Percentiles rank a stretch among this genome's conserved stretches.
phyloP scores from a whole-genome alignment of 2,329 filamentous ascomycete genomes.

The Immersiporthe knoxdaviesiana region DNA sequence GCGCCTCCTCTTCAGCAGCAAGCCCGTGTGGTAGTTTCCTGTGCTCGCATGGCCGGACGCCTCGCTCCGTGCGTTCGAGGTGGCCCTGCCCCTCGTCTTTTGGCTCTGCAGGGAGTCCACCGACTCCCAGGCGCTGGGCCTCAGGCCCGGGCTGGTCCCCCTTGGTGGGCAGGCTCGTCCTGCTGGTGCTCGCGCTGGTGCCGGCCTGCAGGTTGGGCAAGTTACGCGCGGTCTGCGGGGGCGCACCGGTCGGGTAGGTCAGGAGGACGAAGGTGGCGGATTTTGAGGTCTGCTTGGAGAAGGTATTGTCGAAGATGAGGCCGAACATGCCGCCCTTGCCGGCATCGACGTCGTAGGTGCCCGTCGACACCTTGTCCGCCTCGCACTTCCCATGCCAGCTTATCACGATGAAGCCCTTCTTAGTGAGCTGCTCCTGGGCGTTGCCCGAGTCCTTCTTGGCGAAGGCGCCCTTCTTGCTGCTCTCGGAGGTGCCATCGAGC shows the following conservation, averaged over 20 bases:
- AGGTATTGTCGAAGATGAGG: constrained; percentile 97
- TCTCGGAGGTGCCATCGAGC: constrained; percentile 33
- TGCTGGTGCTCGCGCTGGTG: constrained; percentile 46
- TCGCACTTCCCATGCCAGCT: constrained; percentile 96
- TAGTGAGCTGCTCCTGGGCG: constrained; percentile 65
- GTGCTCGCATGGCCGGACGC: constrained; percentile 42
- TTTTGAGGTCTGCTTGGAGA: constrained; percentile 93
- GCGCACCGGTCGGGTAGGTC: constrained; percentile 83
- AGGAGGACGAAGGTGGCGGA: constrained; percentile 92
- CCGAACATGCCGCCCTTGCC: constrained; percentile 91
- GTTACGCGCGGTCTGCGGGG: constrained; percentile 75
- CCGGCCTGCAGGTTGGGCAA: constrained; percentile 61
- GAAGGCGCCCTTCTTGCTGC: constrained; percentile 51
- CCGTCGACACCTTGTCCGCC: constrained; percentile 91
- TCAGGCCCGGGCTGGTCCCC: constrained; percentile 47
- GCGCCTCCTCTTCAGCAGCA: constrained; percentile 84
- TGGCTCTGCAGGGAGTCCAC: constrained; percentile 65
- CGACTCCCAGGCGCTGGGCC: constrained; percentile 55
- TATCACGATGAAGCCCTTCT: constrained; percentile 70
- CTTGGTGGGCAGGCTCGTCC: constrained; percentile 55
- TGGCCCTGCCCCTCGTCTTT: constrained; percentile 43
- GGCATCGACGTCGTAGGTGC: constrained; percentile 76
- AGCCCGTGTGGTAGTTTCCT: constrained; percentile 75
- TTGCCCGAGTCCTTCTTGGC: constrained; percentile 61
- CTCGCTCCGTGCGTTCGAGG: constrained; percentile 58